Evolutionary conservation across 2,329 filamentous ascomycete genomes (phyloP).

Genomic region (Ceratocystis smalleyi): DNA sequence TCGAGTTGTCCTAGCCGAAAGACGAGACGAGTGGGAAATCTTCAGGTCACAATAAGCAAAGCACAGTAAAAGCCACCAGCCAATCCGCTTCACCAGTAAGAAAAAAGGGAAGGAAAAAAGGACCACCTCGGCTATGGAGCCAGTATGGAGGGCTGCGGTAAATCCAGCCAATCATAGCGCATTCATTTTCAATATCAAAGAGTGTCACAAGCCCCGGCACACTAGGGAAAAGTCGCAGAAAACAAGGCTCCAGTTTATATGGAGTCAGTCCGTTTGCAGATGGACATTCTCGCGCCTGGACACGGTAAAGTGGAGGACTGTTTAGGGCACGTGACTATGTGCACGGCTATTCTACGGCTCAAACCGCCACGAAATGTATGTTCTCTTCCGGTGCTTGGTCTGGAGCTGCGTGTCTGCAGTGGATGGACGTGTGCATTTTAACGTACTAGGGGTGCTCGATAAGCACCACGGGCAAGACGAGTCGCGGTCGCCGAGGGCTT

Average conservation of each 20-base stretch:
- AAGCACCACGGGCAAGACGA: too few relatives aligned
- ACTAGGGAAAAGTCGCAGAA: conserved; percentile 8
- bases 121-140: conserved; percentile 16
- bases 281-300: too few relatives aligned
- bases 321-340: not conserved
- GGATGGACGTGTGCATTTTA: not conserved
- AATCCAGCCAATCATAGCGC: conserved; percentile 12
- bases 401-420: not conserved
- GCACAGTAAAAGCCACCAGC: not conserved
- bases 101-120: conserved; percentile 2
- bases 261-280: not conserved
- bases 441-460: not conserved
- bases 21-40: not conserved
- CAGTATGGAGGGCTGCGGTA: conserved; percentile 2
- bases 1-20: not conserved
- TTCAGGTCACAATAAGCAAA: not conserved
- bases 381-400: conserved; percentile 11
- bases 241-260: conserved; percentile 5
- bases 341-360: conserved; percentile 10
- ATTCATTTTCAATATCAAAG: conserved; percentile 16
- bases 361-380: conserved; percentile 3
- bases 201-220: conserved; percentile 1
- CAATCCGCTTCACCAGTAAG: not conserved
- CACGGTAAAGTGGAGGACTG: not conserved
- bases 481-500: too few relatives aligned